Base-by-base conservation (phyloP, 768 basidiomycete genomes). In the Roridomyces roridus region DNA sequence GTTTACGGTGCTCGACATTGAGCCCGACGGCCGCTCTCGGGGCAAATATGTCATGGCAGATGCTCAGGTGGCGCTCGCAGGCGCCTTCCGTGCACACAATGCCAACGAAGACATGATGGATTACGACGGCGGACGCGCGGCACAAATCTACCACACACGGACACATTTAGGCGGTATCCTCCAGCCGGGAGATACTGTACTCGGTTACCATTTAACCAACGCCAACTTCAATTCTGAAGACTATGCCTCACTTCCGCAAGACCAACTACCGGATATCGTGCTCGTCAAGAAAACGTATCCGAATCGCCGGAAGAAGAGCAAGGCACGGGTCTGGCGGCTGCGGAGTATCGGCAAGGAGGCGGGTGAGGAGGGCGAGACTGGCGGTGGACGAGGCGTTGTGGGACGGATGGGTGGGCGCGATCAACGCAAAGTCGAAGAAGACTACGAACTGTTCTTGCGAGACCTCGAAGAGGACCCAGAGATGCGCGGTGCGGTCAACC, bases 231-330 rank as follows among this genome's bases (percentile, higher is more conserved):
- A 98, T 80, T 92, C 90, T 55, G 87, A 91, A 55, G 87, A 87
- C 52, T 98, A 89, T 67, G 85, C 92, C 6, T 73, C 80, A 25
- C 78, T 97, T 21, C 80, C 83, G 2, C 58, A 76, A 23, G 80
- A 82, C 18, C 84, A 89, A 35, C 80, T 96, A 50, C 97, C 96
- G 2, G 95, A 98, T 66, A 86, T 97, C 60, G 85, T 99, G 29
- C 85, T 99, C 15, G 89, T 97, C 58, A 92, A 92, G 79, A 98
- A 99, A 80, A 83, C 92, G 44, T 98, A 98, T 74, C 96, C 95
- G 45, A 92, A 94, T 73, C 78, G 94, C 29, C 74, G 96, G 55
- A 97, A 96, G 82, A 98, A 97, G 84, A 86, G 80, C 67, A 88
- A 86, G 73, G 74, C 91, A 6, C 80, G 97, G 46, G 84, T 77